Evolutionary conservation across 305 asterid genomes (phyloP).

Genomic region (Fraxinus sp.): DNA sequence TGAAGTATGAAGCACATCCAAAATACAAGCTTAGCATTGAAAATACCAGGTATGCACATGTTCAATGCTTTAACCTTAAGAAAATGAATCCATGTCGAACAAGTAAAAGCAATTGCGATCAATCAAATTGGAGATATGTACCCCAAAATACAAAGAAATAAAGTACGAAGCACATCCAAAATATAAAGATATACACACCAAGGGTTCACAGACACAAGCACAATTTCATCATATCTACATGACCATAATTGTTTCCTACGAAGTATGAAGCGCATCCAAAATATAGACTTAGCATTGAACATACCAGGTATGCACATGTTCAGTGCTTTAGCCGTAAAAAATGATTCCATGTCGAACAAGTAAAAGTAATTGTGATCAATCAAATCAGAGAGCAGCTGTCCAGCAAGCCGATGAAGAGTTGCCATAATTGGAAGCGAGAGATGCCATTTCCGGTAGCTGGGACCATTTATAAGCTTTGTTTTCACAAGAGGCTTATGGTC

Average conservation of each 20-base stretch:
- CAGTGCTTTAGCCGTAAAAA: slow-evolving; percentile 96
- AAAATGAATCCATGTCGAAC: slow-evolving; percentile 94
- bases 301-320: slow-evolving; percentile 99
- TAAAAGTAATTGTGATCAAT: slow-evolving; percentile 93
- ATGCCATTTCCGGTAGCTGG: slow-evolving; percentile 98
- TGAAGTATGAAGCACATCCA: neutral
- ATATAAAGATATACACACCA: neutral
- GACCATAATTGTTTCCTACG: neutral
- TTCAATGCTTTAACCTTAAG: slow-evolving; percentile 96
- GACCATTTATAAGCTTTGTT: slow-evolving; percentile 95
- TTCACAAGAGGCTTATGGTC: slow-evolving; percentile 97
- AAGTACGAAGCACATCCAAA: neutral
- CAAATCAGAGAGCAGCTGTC: slow-evolving; percentile 95
- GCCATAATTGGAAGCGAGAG: slow-evolving; percentile 98
- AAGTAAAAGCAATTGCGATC: slow-evolving; percentile 91
- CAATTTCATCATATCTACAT: neutral
- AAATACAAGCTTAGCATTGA: neutral
- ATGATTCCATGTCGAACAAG: slow-evolving; percentile 98
- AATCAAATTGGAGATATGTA: slow-evolving; percentile 63
- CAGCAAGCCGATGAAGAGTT: slow-evolving; percentile 95
- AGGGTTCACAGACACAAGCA: neutral
- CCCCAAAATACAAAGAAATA: neutral
- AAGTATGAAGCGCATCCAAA: neutral
- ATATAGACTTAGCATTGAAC: slow-evolving; percentile 7
- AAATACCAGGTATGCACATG: slow-evolving; percentile 93